Conservation (phyloP, 2,329 filamentous ascomycete genomes). For the Paecilomyces variotii region DNA sequence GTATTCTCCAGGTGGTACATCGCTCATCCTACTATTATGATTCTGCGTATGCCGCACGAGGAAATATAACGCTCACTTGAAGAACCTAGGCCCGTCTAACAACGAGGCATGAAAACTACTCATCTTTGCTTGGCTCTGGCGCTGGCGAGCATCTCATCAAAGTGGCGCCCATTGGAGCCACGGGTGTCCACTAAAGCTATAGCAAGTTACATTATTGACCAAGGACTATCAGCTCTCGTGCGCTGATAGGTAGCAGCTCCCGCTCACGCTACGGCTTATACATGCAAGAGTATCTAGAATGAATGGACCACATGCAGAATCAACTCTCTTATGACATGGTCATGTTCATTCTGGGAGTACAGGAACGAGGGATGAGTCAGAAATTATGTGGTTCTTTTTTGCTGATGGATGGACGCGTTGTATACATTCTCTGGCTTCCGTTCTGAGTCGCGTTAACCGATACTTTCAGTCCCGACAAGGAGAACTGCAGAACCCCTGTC, state of each 20-base stretch:
- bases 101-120: background rate
- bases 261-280: too few relatives aligned
- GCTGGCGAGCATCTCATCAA: background rate
- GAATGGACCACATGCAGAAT: background rate
- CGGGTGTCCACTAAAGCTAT: background rate
- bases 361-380: background rate
- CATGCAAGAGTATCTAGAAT: background rate
- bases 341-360: background rate
- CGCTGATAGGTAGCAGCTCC: background rate
- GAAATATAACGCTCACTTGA: background rate
- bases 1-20: background rate
- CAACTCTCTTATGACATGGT: background rate
- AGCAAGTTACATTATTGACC: background rate
- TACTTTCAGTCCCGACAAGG: background rate
- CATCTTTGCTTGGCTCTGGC: background rate
- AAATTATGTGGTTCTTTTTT: background rate
- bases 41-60: background rate
- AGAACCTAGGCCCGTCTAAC: background rate
- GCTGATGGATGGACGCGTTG: background rate
- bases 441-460: background rate
- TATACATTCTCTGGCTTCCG: background rate
- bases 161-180: background rate
- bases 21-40: background rate
- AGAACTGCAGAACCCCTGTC: background rate
- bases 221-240: background rate